Evolutionary conservation across 2,329 filamentous ascomycete genomes (phyloP).

Genomic region (Coniochaeta ligniaria): DNA sequence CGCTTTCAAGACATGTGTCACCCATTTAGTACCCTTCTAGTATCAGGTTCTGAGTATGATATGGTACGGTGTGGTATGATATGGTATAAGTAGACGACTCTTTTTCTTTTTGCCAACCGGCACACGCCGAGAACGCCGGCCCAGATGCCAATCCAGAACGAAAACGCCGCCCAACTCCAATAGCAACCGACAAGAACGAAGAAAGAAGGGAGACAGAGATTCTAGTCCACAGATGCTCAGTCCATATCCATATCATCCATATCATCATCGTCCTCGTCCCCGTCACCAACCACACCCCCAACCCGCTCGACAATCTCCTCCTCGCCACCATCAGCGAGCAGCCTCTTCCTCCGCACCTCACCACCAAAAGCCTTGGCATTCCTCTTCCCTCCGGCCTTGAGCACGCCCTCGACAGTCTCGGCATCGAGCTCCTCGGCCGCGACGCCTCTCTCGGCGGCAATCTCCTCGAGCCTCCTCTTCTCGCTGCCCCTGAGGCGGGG

Average conservation of each 20-base stretch:
- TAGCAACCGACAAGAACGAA: neutral
- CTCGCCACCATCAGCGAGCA: slow-evolving; percentile 31
- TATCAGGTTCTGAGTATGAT: neutral
- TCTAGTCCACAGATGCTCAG: slow-evolving; percentile 15
- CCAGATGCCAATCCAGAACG: neutral
- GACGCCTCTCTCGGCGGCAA: slow-evolving; percentile 44
- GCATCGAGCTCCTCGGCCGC: slow-evolving; percentile 25
- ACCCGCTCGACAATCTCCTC: slow-evolving; percentile 26
- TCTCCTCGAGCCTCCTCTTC: slow-evolving; percentile 53
- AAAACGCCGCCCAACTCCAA: slow-evolving; percentile 2
- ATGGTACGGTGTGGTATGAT: no score
- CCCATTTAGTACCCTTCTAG: neutral
- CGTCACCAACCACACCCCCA: slow-evolving; percentile 18
- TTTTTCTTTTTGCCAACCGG: neutral
- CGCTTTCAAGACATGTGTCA: neutral
- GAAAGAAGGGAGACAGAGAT: neutral
- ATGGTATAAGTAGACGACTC: neutral
- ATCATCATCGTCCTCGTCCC: slow-evolving; percentile 22
- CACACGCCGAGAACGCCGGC: neutral
- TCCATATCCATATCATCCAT: slow-evolving; percentile 34
- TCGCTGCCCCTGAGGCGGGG: slow-evolving; percentile 62
- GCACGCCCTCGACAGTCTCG: slow-evolving; percentile 16
- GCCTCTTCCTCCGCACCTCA: slow-evolving; percentile 29
- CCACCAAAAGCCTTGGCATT: slow-evolving; percentile 29
- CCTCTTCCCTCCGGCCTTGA: slow-evolving; percentile 13